Evolutionary conservation across 768 basidiomycete species (phyloP), one percentile per base, ranked within the genome.

Genomic region (Kwoniella europaea): DNA sequence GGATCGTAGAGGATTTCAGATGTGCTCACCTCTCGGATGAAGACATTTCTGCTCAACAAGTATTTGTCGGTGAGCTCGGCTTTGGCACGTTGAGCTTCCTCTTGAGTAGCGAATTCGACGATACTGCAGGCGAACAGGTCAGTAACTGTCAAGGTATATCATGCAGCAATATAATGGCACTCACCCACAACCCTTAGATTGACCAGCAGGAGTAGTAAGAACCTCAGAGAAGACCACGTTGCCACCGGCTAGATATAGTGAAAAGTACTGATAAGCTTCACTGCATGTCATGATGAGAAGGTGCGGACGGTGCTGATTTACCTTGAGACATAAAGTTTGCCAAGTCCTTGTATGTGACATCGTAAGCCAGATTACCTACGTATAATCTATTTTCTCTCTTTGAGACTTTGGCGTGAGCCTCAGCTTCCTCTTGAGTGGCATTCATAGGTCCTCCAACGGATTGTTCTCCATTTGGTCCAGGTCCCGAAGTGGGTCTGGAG

Each of bases 301-400:
- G 27, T 27, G 27, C 27, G 27, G 27, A 27, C 27, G 27, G 4
- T 89, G 89, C 86, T 44, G 22, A 94, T 95, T 91, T 92, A 97
- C 95, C 94, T 94, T 93, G 92, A 91, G 92, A 89, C 94, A 97
- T 96, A 84, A 97, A 98, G 90, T 98, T 94, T 89, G 95, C 94
- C 85, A 99, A 88, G 87, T 98, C 97, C 86, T 94, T 89, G 86
- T 96, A 98, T 86, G 91, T 95, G 90, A 94, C 93, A 84, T 96
- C 93, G 88, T 98, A 99, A 83, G 92, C 93, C 85, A 99, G 89
- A 85, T 99, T 99, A 82, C 97, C 96, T 84, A 98, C 93, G 81
- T 99, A 99, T 80, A 98, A 94, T 78, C 96, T 88, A 85, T 98
- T 94, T 88, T 98, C 97, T 86, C 93, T 89, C 88, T 95, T 93